Evolutionary conservation across 1,284 basidiomycete genomes (phyloP), one percentile per base, ranked within the genome.

Genomic region (Trichosporon faecale): DNA sequence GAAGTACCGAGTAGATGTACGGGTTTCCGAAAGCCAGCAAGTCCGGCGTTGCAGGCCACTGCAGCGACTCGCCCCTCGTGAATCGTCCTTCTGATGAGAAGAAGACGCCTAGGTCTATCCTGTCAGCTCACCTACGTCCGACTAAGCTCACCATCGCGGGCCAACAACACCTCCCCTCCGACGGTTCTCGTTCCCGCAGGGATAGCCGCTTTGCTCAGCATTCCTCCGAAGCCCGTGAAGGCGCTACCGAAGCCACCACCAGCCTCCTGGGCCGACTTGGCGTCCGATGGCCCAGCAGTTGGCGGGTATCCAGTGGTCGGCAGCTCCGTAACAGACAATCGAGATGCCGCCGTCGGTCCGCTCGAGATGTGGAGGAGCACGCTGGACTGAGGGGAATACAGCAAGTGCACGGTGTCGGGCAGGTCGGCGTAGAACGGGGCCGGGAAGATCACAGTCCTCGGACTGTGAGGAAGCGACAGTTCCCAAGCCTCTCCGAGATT

Each of bases 11-110:
- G 77, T 96, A 88, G 46, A 97, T 87, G 79, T 94, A 96, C 0
- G 95, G 95, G 75, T 90, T 91, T 40, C 91, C 85, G 72, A 90
- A 92, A 0, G 89, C 93, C 64, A 92, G 86, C 72, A 94, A 92
- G 76, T 95, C 93, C 37, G 93, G 94, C 49, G 90, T 87, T 18
- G 87, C 87, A 1, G 90, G 88, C 93, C 92, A 97, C 72, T 90
- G 88, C 6, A 96, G 86, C 1, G 87, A 87, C 27, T 85, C 78
- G 5, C 85, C 76, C 33, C 91, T 85, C 0, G 90, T 88, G 3
- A 86, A 84, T 77, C 88, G 91, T 0, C 89, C 92, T 74, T 93
- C 90, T 1, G 85, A 77, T 18, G 89, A 90, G 71, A 95, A 84
- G 72, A 94, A 88, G 31, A 91, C 85, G 0, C 92, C 92, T 57